Percentiles rank a stretch among this genome's conserved stretches.
phyloP scores from a whole-genome alignment of 352 stramenopile genomes.

The Pythium sp. region DNA sequence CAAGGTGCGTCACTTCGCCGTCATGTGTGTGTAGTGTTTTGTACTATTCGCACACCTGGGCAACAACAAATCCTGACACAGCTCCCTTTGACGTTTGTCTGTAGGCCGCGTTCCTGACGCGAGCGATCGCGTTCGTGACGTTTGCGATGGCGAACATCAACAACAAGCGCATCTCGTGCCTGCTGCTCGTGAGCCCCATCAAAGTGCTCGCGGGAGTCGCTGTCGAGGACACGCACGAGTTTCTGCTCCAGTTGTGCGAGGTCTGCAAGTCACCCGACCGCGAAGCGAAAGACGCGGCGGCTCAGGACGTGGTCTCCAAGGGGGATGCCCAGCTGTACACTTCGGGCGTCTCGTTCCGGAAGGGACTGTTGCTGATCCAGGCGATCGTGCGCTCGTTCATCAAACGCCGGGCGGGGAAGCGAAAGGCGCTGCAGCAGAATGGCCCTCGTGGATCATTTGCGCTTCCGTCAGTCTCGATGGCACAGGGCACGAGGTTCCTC shows the following conservation, averaged over 20 bases:
- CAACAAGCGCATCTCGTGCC: slow-evolving; percentile 50
- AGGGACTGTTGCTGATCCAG: slow-evolving; percentile 67
- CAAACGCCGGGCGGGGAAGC: slow-evolving; percentile 34
- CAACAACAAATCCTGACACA: too few species aligned
- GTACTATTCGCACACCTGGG: too few species aligned
- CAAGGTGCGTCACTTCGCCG: slow-evolving; percentile 25
- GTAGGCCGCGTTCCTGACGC: slow-evolving; percentile 68
- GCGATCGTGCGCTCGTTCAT: slow-evolving; percentile 71
- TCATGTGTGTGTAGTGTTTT: too few species aligned
- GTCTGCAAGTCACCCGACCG: slow-evolving; percentile 48
- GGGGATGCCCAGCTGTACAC: slow-evolving; percentile 73
- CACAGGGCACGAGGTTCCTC: slow-evolving; percentile 58
- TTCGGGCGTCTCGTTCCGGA: slow-evolving; percentile 67
- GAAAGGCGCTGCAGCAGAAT: slow-evolving; percentile 29
- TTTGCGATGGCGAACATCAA: slow-evolving; percentile 45
- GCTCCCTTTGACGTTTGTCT: too few species aligned
- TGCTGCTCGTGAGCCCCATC: slow-evolving; percentile 82
- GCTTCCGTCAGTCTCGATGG: slow-evolving; percentile 29
- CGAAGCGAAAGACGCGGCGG: slow-evolving; percentile 51
- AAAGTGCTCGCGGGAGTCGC: slow-evolving; percentile 72
- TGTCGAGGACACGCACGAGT: slow-evolving; percentile 69
- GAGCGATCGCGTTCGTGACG: slow-evolving; percentile 72
- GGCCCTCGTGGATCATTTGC: slow-evolving; percentile 2
- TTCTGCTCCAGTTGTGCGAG: slow-evolving; percentile 67
- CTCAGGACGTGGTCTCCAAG: slow-evolving; percentile 53